phyloP scores from a whole-genome alignment of 768 basidiomycete species.

The Grammothele lineata region DNA sequence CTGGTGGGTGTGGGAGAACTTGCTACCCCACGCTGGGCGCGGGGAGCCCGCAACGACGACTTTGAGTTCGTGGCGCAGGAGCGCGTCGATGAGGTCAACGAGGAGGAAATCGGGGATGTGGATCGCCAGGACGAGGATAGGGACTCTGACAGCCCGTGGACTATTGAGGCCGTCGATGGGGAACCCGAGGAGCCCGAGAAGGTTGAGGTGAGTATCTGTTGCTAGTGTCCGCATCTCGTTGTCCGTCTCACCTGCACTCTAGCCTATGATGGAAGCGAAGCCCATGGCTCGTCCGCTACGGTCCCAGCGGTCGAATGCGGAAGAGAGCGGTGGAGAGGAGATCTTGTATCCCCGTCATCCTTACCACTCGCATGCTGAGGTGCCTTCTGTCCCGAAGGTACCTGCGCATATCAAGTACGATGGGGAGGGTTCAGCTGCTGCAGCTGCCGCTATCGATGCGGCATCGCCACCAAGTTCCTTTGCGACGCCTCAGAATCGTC shows the following conservation, averaged over 20 bases:
- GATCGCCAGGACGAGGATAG: constrained; percentile 36
- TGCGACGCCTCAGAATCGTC: constrained; percentile 44
- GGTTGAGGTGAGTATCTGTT: constrained; percentile 51
- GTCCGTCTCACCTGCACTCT: background rate
- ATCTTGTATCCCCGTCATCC: constrained; percentile 79
- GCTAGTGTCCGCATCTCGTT: background rate
- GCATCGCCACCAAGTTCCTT: constrained; percentile 69
- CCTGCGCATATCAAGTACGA: background rate
- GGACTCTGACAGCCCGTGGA: constrained; percentile 82
- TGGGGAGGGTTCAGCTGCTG: background rate
- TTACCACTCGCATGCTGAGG: constrained; percentile 17
- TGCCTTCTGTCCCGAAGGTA: background rate
- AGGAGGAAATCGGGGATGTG: constrained; percentile 27
- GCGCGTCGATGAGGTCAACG: constrained; percentile 30
- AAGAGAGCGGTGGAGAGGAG: constrained; percentile 88
- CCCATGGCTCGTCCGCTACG: constrained; percentile 48
- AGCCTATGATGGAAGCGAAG: constrained; percentile 37
- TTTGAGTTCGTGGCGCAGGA: constrained; percentile 27
- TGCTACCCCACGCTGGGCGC: constrained; percentile 91
- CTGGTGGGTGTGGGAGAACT: constrained; percentile 96
- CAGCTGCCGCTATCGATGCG: background rate
- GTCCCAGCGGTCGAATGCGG: constrained; percentile 59
- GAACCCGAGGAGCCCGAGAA: constrained; percentile 55
- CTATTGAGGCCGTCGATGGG: constrained; percentile 81
- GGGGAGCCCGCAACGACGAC: constrained; percentile 37